phyloP scores from a whole-genome alignment of 345 rosid genomes.

The Corchorus olitorius region DNA sequence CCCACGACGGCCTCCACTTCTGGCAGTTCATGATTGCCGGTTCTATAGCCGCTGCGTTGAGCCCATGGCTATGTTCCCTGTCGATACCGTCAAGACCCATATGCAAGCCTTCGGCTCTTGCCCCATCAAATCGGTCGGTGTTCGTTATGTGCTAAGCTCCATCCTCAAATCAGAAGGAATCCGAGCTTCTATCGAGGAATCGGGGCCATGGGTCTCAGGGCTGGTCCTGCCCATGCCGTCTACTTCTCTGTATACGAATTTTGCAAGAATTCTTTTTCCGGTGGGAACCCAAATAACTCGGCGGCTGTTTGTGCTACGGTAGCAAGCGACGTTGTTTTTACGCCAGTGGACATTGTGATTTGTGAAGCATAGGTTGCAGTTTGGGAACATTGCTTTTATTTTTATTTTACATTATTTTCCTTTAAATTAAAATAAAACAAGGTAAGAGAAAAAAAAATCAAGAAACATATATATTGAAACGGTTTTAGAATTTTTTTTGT shows the following conservation, averaged over 20 bases:
- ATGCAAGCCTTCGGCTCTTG: slow-evolving; percentile 98
- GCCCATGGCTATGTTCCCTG: slow-evolving; percentile 99
- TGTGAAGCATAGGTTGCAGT: slow-evolving; percentile 95
- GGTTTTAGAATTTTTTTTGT: too few relatives aligned
- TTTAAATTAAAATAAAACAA: too few relatives aligned
- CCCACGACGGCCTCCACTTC: slow-evolving; percentile 68
- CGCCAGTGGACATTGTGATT: slow-evolving; percentile 98
- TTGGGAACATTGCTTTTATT: slow-evolving; percentile 55
- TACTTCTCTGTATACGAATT: slow-evolving; percentile 88
- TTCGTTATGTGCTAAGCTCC: slow-evolving; percentile 77
- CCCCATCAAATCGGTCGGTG: slow-evolving; percentile 76
- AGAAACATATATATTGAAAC: too few relatives aligned
- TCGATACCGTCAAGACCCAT: slow-evolving; percentile 91
- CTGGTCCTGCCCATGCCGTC: slow-evolving; percentile 99
- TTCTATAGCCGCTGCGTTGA: slow-evolving; percentile 84
- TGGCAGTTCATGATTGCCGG: slow-evolving; percentile 98
- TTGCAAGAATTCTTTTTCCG: slow-evolving; percentile 71
- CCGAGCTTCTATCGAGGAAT: slow-evolving; percentile 82
- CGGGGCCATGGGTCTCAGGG: slow-evolving; percentile 96
- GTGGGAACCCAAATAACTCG: slow-evolving; percentile 65
- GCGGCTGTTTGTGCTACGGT: slow-evolving; percentile 87
- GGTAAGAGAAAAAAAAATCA: too few relatives aligned
- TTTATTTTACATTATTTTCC: too few relatives aligned
- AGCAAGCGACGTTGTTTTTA: slow-evolving; percentile 87
- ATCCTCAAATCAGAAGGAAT: slow-evolving; percentile 72